Evolutionary conservation across 129 eudicot genomes (phyloP).

Genomic region (Flaveria ramosissima): DNA sequence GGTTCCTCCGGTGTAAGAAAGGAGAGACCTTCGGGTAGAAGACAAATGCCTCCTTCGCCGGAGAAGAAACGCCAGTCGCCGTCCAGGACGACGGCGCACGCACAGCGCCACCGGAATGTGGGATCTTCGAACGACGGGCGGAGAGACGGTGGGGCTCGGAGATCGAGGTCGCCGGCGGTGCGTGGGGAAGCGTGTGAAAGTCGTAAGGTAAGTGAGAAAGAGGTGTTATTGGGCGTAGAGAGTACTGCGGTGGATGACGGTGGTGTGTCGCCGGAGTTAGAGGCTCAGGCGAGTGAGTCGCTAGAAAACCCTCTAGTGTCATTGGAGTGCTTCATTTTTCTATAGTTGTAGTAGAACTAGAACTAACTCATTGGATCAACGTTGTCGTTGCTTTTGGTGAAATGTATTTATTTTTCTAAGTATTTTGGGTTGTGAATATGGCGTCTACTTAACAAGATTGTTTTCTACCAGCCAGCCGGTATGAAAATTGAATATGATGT

Average conservation of each 20-base stretch:
- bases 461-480: too few species aligned
- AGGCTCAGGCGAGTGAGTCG: slow-evolving; percentile 44
- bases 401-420: neutral
- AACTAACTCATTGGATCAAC: neutral
- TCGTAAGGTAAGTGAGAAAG: slow-evolving; percentile 22
- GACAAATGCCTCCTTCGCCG: slow-evolving; percentile 31
- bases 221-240: slow-evolving; percentile 18
- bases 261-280: slow-evolving; percentile 31
- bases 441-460: neutral
- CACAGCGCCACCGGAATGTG: slow-evolving; percentile 31
- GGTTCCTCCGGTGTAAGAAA: slow-evolving; percentile 19
- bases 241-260: slow-evolving; percentile 30
- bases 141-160: slow-evolving; percentile 41
- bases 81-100: slow-evolving; percentile 25
- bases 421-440: slow-evolving; percentile 2
- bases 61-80: slow-evolving; percentile 34
- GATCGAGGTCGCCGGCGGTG: slow-evolving; percentile 58
- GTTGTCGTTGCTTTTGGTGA: neutral
- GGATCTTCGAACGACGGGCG: slow-evolving; percentile 23
- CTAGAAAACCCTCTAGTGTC: slow-evolving; percentile 82
- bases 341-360: slow-evolving; percentile 16
- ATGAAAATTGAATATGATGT: too few species aligned
- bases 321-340: slow-evolving; percentile 75
- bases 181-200: slow-evolving; percentile 39
- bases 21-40: slow-evolving; percentile 39